phyloP scores from a whole-genome alignment of 1,284 basidiomycete species.

The Anthracocystis walkeri region DNA sequence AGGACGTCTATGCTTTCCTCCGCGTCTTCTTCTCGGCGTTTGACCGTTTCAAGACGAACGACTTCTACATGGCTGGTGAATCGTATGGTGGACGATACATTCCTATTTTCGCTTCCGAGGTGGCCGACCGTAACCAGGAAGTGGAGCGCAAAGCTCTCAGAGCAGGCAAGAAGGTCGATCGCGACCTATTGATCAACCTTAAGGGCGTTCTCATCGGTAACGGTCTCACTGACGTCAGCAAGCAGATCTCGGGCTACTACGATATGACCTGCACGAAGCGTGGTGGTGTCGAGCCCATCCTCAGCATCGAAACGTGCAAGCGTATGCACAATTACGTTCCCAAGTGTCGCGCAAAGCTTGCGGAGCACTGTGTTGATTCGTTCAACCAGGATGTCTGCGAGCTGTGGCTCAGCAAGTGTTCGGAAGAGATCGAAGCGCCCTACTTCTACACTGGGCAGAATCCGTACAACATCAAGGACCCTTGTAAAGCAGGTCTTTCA shows the following conservation, averaged over 20 bases:
- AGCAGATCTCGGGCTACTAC: conserved; percentile 55
- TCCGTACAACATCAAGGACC: conserved; percentile 63
- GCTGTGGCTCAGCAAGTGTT: conserved; percentile 35
- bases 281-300: conserved; percentile 43
- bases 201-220: conserved; percentile 83
- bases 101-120: conserved; percentile 82
- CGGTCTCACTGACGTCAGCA: conserved; percentile 71
- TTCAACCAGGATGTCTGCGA: conserved; percentile 43
- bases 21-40: conserved; percentile 70
- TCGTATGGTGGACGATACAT: conserved; percentile 78
- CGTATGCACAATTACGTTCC: conserved; percentile 41
- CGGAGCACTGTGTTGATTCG: conserved; percentile 40
- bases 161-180: conserved; percentile 74
- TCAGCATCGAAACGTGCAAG: conserved; percentile 57
- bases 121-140: conserved; percentile 80
- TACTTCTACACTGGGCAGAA: conserved; percentile 58
- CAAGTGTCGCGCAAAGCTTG: conserved; percentile 27
- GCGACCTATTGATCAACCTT: conserved; percentile 75
- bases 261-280: conserved; percentile 61
- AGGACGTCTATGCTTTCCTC: conserved; percentile 69
- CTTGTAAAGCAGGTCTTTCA: conserved; percentile 50
- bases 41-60: conserved; percentile 60
- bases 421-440: conserved; percentile 40
- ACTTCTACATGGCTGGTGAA: conserved; percentile 62
- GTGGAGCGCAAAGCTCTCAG: conserved; percentile 71